Base-by-base conservation (phyloP, 208 protist species). In the Crithidia bombi region DNA sequence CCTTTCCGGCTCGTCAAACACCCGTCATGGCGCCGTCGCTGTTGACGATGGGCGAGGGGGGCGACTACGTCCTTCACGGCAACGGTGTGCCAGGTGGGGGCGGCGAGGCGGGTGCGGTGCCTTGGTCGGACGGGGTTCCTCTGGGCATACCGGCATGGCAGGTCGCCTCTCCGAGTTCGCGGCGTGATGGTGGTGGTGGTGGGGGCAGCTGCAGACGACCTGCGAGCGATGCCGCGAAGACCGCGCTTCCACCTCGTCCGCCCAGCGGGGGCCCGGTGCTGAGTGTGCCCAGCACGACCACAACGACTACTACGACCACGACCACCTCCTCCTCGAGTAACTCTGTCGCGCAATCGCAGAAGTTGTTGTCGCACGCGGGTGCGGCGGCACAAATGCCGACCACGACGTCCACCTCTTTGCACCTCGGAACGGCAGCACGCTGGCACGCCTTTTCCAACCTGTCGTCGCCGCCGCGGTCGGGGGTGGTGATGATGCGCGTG, bases 361-460 rank as follows among this genome's bases (percentile, higher is more conserved):
- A 26, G 38, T 43, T 51, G 12, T 12, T 64, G 12, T 35, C 41
- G 57, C 57, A 51, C 57, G 38, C 41, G 0, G 57, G 17, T 17
- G 38, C 57, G 12, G 28, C 57, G 5, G 56, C 46, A 28, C 3
- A 17, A 51, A 7, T 5, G 17, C n/a, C 57, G 3, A 63, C 57
- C 3, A 56, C 61, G 15, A 3, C 33, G 47, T 56, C 61, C 3
- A 46, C 46, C 15, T 66, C 61, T 0, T 66, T 46, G 61, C 44
- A 56, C 23, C 44, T 54, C 7, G 61, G 32, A 17, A 23, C 46
- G 3, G 46, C 61, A 5, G 23, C 61, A 23, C 61, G 61, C 14
- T 66, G 61, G 61, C 61, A 56, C 35, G 61, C 61, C 61, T 66
- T 66, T 23, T 17, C 61, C 0, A 56, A 14, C 15, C 11, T 56